Base-by-base conservation (phyloP, 2,329 filamentous ascomycete species). In the Emydomyces testavorans region DNA sequence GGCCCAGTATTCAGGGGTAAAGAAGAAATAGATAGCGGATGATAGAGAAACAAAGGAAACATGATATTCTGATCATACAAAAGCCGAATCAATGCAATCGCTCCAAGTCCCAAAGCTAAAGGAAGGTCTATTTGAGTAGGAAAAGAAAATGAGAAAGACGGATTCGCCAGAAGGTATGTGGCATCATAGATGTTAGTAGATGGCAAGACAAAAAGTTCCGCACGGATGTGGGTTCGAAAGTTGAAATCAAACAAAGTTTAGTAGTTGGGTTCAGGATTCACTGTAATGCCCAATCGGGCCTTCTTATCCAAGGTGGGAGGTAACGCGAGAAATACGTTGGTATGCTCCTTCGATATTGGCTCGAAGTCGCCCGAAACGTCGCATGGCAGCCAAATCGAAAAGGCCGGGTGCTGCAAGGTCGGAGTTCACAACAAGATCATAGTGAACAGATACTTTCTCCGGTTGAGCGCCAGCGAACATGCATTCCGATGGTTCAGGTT, bases 381-480 rank as follows among this genome's bases (percentile, higher is more conserved):
- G 58, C 50, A 61, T 54, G n/a, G 59, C 54, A 10, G 56, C 54
- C 21, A 49, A 13, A 46, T 51, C 35, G 15, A 21, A 5, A 44
- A 13, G n/a, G 31, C 26, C 16, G 4, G 11, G 3, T 10, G 29
- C 18, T 26, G 28, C 26, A n/a, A 38, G 26, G 15, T 48, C 15
- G 2, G 42, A 28, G 34, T 62, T 71, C 48, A 83, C 75, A 24
- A 84, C 68, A n/a, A 88, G 72, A 54, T 83, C 77, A 57, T 77
- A 78, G 41, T 76, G 73, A 11, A 76, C 68, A 40, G 79, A 74
- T 4, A 13, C 66, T 71, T 89, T 89, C 56, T 83, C 80, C 1
- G 75, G 61, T 51, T 75, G 69, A 50, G 84, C 67, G 31, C 74
- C 75, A 39, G 73, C 74, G 48, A 71, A 68, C 10, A 65, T 54